Evolutionary conservation across 345 rosid genomes (phyloP), one percentile per base, ranked within the genome.

Genomic region (Acer yangbiense): DNA sequence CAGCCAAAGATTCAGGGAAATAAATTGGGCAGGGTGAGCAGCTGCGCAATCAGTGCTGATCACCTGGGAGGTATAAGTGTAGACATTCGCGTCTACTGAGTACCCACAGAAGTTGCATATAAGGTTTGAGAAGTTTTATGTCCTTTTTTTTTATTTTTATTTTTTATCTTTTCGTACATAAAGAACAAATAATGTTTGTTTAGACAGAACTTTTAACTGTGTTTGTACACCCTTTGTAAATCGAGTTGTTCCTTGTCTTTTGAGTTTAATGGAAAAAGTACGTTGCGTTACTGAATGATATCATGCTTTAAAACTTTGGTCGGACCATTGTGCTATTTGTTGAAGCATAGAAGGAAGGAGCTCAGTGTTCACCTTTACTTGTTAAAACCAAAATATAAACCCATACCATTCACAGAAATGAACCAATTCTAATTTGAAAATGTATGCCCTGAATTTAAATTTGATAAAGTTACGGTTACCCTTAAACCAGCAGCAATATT

Each of bases 11-110:
- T 89, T 72, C 52, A 83, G 54, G 88, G 82, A 65, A 72, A 83
- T 81, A 83, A 90, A 71, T 18, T 85, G 29, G 82, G 62, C 54
- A 63, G 77, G 39, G 85, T 84, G 64, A 84, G 82, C 81, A 79
- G 84, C 81, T 84, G 83, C 63, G 68, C 86, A 1, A 76, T 85
- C 35, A 66, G 77, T 9, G 71, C 83, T 13, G 78, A 72, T 82
- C 86, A 71, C 48, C 68, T 91, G 84, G 86, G 90, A 82, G 92
- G 92, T 70, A 89, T 93, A 63, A 90, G 84, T 69, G 93, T 93
- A 20, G 95, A 87, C 83, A 93, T 93, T 73, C 95, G 89, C n/a
- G 94, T 93, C 73, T 93, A 90, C 85, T 93, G 83, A 88, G 82
- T 69, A 35, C 64, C 69, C 13, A 29, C 17, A 9, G 63, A 39